Evolutionary conservation across 2,329 filamentous ascomycete genomes (phyloP).

Genomic region (Aspergillus novofumigatus): DNA sequence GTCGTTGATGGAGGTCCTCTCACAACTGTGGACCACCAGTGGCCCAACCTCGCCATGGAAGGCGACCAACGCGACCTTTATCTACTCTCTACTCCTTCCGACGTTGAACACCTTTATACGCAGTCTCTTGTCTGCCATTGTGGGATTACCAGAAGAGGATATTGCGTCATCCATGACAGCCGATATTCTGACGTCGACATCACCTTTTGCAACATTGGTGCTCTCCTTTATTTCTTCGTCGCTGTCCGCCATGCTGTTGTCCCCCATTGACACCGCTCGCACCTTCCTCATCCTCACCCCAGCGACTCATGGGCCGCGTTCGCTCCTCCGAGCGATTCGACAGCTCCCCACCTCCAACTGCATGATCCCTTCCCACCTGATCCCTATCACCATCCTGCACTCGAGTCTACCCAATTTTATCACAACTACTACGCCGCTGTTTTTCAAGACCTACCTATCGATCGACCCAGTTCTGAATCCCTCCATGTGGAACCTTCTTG

Average conservation of each 20-base stretch:
- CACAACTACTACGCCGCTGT: conserved; percentile 74
- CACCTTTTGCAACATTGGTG: conserved; percentile 74
- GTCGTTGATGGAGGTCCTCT: conserved; percentile 80
- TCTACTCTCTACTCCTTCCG: conserved; percentile 82
- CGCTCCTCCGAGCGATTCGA: conserved; percentile 72
- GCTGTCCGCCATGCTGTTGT: conserved; percentile 72
- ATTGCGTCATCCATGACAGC: conserved; percentile 52
- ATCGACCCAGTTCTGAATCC: conserved; percentile 81
- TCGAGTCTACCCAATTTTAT: conserved; percentile 79
- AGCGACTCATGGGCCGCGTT: conserved; percentile 67
- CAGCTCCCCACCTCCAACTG: conserved; percentile 68
- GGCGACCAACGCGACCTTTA: conserved; percentile 82
- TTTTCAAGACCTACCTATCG: conserved; percentile 77
- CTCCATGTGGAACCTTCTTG: conserved; percentile 73
- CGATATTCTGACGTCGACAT: conserved; percentile 76
- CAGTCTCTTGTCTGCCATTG: conserved; percentile 81
- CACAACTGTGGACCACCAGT: conserved; percentile 83
- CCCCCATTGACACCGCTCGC: conserved; percentile 81
- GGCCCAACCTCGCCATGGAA: conserved; percentile 94
- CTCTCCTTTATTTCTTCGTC: conserved; percentile 65
- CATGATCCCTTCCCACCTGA: conserved; percentile 63
- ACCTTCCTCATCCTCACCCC: conserved; percentile 83
- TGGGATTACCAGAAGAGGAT: conserved; percentile 80
- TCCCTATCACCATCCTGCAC: conserved; percentile 82
- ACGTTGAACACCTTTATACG: conserved; percentile 89